Conservation (phyloP, 1,284 basidiomycete genomes). For the Tremellales sp. region DNA sequence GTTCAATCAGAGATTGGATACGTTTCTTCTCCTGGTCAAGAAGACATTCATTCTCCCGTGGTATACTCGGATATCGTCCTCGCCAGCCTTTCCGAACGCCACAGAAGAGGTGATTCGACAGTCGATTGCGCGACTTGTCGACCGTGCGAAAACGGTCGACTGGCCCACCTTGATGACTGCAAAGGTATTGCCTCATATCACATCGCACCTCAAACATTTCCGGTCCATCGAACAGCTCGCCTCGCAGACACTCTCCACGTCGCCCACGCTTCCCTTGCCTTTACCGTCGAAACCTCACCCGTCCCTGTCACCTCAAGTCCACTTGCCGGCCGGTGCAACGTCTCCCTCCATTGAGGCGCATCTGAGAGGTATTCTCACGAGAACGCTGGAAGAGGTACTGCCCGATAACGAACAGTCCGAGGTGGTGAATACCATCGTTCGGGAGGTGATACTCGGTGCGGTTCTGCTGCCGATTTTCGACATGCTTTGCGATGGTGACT, state of each 20-base stretch:
- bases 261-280: constrained; percentile 32
- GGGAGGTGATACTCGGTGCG: constrained; percentile 78
- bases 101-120: constrained; percentile 72
- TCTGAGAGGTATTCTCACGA: constrained; percentile 66
- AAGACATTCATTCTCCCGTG: constrained; percentile 78
- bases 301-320: constrained; percentile 76
- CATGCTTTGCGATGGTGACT: constrained; percentile 89
- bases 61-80: constrained; percentile 78
- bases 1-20: constrained; percentile 60
- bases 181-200: constrained; percentile 79
- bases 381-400: constrained; percentile 65
- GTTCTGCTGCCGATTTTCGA: constrained; percentile 84
- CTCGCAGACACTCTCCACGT: constrained; percentile 60
- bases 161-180: constrained; percentile 73
- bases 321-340: constrained; percentile 75
- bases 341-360: constrained; percentile 87
- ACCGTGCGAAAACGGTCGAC: constrained; percentile 62
- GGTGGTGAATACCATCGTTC: constrained; percentile 65
- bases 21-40: constrained; percentile 71
- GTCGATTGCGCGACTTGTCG: constrained; percentile 59
- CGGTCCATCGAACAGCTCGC: constrained; percentile 74
- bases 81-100: constrained; percentile 79
- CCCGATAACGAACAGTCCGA: constrained; percentile 72
- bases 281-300: constrained; percentile 57
- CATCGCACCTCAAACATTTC: constrained; percentile 82